Conservation (phyloP, 805 yeast species). For the Saccharomycopsis babjevae region DNA sequence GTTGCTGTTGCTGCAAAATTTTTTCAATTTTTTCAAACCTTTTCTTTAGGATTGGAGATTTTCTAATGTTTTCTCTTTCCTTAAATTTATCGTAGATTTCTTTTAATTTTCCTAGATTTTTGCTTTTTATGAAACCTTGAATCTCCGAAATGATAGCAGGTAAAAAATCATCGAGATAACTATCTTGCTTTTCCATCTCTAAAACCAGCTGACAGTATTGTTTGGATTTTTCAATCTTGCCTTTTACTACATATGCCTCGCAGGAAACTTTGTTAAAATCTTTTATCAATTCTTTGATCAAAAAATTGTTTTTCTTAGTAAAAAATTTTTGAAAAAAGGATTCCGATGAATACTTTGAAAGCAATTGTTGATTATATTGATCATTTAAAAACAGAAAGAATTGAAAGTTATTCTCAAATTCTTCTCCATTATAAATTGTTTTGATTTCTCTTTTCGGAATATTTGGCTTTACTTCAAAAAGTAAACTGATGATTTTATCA, state of each 20-base stretch:
- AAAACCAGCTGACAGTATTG: constrained; percentile 7
- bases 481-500: not conserved
- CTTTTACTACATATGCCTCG: constrained; percentile 6
- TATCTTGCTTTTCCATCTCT: constrained; percentile 4
- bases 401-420: constrained; percentile 19
- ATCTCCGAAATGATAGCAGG: constrained; percentile 12
- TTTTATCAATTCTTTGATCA: constrained; percentile 9
- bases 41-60: constrained; percentile 19
- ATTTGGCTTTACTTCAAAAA: constrained; percentile 11
- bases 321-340: constrained; percentile 8
- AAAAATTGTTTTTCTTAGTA: not conserved
- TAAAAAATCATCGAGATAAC: constrained; percentile 7
- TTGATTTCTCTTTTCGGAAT: constrained; percentile 17
- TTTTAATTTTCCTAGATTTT: constrained; percentile 7
- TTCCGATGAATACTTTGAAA: not conserved
- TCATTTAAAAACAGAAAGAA: constrained; percentile 16
- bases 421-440: constrained; percentile 20
- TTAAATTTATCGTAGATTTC: constrained; percentile 11
- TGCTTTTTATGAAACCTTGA: constrained; percentile 7
- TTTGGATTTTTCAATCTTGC: constrained; percentile 9
- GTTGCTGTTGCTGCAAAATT: constrained; percentile 28
- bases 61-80: constrained; percentile 10
- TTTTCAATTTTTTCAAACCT: constrained; percentile 25
- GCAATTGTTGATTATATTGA: constrained; percentile 6
- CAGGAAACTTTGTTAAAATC: constrained; percentile 13